These are phyloP conservation scores for Aspergillus saccharolyticus DNA, from an alignment of 495 filamentous ascomycete genomes.

Conservation along the genomic window DNA sequence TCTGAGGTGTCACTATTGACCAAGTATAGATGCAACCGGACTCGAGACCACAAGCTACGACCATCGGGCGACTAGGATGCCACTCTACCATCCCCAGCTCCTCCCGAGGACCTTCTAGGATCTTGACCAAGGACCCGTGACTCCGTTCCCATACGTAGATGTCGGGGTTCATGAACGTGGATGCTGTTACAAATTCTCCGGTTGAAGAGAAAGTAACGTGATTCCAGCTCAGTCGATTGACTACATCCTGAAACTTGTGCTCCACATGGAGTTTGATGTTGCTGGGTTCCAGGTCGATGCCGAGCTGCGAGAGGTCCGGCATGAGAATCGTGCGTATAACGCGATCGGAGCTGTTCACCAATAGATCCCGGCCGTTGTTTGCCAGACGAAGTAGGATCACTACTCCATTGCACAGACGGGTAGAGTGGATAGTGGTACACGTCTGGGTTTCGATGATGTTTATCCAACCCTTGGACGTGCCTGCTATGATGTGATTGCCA, in stretches of 20 bases:
- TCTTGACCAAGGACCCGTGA: slow-evolving; percentile 90
- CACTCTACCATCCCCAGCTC: slow-evolving; percentile 94
- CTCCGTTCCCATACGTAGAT: slow-evolving; percentile 97
- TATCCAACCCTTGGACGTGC: slow-evolving; percentile 89
- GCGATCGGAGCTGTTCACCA: slow-evolving; percentile 86
- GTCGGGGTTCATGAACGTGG: slow-evolving; percentile 94
- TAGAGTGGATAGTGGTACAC: slow-evolving; percentile 75
- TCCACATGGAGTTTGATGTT: slow-evolving; percentile 82
- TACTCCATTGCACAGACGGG: slow-evolving; percentile 77
- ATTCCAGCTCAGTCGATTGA: slow-evolving; percentile 92
- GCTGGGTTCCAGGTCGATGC: slow-evolving; percentile 39
- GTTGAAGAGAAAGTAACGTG: slow-evolving; percentile 89
- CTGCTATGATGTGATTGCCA: slow-evolving; percentile 82
- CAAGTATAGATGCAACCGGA: slow-evolving; percentile 86
- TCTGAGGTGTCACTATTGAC: slow-evolving; percentile 86
- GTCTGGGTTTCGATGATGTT: slow-evolving; percentile 85
- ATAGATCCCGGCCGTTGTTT: slow-evolving; percentile 74
- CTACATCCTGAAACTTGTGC: slow-evolving; percentile 97
- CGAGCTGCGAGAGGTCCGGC: slow-evolving; percentile 53
- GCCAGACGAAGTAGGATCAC: slow-evolving; percentile 84
- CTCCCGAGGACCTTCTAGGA: slow-evolving; percentile 91
- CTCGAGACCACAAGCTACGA: slow-evolving; percentile 87
- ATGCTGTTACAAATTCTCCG: slow-evolving; percentile 82
- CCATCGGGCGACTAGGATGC: slow-evolving; percentile 84
- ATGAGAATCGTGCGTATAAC: slow-evolving; percentile 85